These are phyloP conservation scores for Boletus subparvulus DNA, from an alignment of 768 basidiomycete species.

Conservation along the genomic window DNA sequence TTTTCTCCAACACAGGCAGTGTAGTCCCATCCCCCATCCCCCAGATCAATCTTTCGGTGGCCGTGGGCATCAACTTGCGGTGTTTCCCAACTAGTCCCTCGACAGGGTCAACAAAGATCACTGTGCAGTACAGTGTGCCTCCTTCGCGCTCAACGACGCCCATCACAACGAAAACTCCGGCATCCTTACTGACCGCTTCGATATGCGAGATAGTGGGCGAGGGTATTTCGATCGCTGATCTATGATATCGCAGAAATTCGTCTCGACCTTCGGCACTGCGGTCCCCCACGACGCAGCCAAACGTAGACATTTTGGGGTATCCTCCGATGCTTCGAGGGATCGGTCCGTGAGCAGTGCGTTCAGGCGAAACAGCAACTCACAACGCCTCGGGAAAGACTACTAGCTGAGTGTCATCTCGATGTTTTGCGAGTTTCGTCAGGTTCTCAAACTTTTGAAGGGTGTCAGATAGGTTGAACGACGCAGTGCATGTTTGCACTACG, in stretches of 20 bases:
- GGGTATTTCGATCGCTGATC: constrained; percentile 56
- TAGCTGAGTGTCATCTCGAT: constrained; percentile 47
- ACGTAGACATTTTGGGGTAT: constrained; percentile 56
- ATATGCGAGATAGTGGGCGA: constrained; percentile 48
- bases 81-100: constrained; percentile 59
- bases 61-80: constrained; percentile 65
- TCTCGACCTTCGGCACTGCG: constrained; percentile 52
- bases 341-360: neutral
- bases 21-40: constrained; percentile 57
- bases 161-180: constrained; percentile 54
- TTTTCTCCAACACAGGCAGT: constrained; percentile 46
- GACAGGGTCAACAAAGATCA: constrained; percentile 52
- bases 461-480: constrained; percentile 42
- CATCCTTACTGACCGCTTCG: constrained; percentile 47
- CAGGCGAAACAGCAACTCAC: constrained; percentile 32
- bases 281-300: constrained; percentile 45
- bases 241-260: constrained; percentile 55
- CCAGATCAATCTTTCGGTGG: constrained; percentile 59
- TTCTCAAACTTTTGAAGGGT: constrained; percentile 52
- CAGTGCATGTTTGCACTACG: constrained; percentile 53
- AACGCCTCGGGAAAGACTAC: constrained; percentile 61
- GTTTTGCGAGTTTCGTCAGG: constrained; percentile 44
- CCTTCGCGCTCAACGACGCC: constrained; percentile 59
- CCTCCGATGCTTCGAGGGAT: constrained; percentile 47
- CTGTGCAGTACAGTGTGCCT: constrained; percentile 63